A percentile compares a stretch with the other conserved stretches of the same genome.
These are phyloP conservation scores for Urochloa ruziziensis DNA, from an alignment of 176 grass and related monocot species.

Conservation along the genomic window DNA sequence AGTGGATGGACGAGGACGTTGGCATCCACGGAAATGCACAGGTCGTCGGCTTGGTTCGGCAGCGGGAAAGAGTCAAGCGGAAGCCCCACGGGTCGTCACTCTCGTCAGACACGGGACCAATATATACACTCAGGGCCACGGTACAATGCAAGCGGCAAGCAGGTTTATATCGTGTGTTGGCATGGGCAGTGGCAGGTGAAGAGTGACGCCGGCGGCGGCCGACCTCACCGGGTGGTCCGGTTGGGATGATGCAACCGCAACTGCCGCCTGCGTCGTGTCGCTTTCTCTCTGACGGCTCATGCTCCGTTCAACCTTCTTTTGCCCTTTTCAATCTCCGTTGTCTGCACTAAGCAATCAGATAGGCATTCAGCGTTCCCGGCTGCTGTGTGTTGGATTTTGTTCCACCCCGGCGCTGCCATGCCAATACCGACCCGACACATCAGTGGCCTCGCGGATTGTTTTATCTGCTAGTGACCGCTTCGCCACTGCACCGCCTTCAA, in stretches of 20 bases:
- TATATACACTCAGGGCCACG: too few species aligned
- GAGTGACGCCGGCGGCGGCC: conserved; percentile 24
- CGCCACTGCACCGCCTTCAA: conserved; percentile 22
- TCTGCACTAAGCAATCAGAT: neutral
- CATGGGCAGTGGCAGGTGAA: neutral
- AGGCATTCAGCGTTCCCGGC: neutral
- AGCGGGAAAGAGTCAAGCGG: too few species aligned
- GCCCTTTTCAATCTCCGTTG: neutral
- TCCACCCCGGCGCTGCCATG: neutral
- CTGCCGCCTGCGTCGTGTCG: neutral
- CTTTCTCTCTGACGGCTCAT: neutral
- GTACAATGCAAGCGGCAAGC: neutral
- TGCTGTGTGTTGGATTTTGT: too few species aligned
- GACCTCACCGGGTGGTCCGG: neutral
- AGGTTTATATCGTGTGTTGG: neutral
- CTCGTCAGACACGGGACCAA: too few species aligned
- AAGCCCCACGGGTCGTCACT: neutral
- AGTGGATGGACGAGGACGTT: too few species aligned
- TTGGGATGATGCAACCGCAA: conserved; percentile 19
- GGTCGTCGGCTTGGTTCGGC: too few species aligned
- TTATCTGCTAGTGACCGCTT: neutral
- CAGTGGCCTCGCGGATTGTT: conserved; percentile 2
- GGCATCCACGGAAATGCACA: too few species aligned
- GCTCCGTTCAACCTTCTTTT: neutral
- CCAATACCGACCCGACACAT: conserved; percentile 37